phyloP scores from a whole-genome alignment of 2,329 filamentous ascomycete species.

The Aspergillus sp. region DNA sequence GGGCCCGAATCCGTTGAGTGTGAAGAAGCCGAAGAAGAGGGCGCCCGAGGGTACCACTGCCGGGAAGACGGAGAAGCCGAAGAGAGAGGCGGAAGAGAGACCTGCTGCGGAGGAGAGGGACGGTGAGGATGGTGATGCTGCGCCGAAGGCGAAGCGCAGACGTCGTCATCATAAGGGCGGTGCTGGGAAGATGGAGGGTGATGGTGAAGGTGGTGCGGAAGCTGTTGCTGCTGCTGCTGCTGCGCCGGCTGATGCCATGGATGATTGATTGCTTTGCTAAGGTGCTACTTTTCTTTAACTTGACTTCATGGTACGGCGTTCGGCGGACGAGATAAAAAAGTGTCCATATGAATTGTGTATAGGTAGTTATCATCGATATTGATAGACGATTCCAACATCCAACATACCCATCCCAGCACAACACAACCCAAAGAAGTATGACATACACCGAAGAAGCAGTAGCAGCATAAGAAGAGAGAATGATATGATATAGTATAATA shows the following conservation, averaged over 20 bases:
- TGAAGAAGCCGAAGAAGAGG: constrained; percentile 50
- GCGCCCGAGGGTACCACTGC: constrained; percentile 18
- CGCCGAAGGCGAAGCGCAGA: constrained; percentile 38
- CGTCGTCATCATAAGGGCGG: constrained; percentile 37
- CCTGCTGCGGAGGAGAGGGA: constrained; percentile 22
- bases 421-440: neutral
- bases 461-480: neutral
- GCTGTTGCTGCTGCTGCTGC: constrained; percentile 16
- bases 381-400: neutral
- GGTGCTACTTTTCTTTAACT: neutral
- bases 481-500: too few species aligned
- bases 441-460: neutral
- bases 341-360: constrained; percentile 19
- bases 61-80: constrained; percentile 23
- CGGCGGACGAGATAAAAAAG: constrained; percentile 28
- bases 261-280: constrained; percentile 13
- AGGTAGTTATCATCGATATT: neutral
- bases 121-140: constrained; percentile 23
- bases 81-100: constrained; percentile 19
- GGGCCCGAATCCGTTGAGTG: constrained; percentile 50
- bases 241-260: constrained; percentile 19
- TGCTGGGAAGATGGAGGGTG: constrained; percentile 20
- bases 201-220: constrained; percentile 13
- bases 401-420: neutral
- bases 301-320: constrained; percentile 34